These are phyloP conservation scores for Salix caprea DNA, from an alignment of 345 rosid genomes.

Conservation along the genomic window DNA sequence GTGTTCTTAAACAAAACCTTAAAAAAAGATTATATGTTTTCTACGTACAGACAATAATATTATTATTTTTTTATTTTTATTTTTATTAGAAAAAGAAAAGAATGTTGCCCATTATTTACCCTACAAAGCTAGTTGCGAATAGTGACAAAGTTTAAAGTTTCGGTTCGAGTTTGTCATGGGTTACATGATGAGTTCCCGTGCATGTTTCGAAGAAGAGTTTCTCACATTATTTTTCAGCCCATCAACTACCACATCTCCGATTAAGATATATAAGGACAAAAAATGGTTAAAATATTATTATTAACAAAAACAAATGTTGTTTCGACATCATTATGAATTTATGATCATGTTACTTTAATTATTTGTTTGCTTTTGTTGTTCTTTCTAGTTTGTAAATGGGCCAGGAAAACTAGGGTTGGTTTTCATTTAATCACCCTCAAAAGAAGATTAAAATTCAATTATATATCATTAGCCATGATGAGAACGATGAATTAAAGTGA, in stretches of 20 bases:
- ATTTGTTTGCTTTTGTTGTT: neutral
- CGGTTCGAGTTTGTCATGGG: neutral
- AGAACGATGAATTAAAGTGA: conserved; percentile 1
- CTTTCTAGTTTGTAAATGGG: neutral
- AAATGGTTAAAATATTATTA: neutral
- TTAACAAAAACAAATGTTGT: neutral
- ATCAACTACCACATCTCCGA: conserved; percentile 10
- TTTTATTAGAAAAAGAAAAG: too few relatives aligned
- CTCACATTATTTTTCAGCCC: neutral
- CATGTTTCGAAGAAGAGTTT: neutral
- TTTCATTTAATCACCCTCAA: neutral
- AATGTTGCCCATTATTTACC: too few relatives aligned
- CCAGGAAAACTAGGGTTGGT: conserved; percentile 2
- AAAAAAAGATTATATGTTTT: too few relatives aligned
- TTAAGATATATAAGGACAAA: neutral
- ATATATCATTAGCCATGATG: neutral
- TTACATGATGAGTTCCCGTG: neutral
- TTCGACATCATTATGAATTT: neutral
- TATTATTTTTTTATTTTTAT: too few relatives aligned
- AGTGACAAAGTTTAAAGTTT: neutral
- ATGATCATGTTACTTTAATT: conserved; percentile 1
- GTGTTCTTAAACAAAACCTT: too few relatives aligned
- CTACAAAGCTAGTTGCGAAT: neutral
- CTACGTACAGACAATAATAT: too few relatives aligned
- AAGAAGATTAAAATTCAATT: neutral